A percentile compares a stretch with the other conserved stretches of the same genome.
Evolutionary conservation across 2,329 filamentous ascomycete genomes (phyloP).

Genomic region (Penicillium sp.): DNA sequence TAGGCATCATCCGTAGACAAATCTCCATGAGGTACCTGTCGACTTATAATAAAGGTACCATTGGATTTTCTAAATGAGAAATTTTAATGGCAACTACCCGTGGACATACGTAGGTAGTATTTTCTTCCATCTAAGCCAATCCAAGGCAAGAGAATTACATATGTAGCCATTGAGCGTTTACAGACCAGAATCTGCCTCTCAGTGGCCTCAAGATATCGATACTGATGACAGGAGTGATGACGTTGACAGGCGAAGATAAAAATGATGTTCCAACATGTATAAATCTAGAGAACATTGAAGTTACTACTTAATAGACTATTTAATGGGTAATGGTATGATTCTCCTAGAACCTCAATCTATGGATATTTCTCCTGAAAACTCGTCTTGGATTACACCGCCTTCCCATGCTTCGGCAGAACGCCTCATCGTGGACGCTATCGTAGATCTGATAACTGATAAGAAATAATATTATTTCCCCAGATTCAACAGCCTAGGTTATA

Average conservation of each 20-base stretch:
- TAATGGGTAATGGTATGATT: background rate
- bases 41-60: background rate
- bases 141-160: background rate
- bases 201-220: background rate
- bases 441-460: background rate
- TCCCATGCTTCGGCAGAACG: background rate
- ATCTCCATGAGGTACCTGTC: background rate
- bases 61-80: background rate
- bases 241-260: background rate
- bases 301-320: too few species aligned
- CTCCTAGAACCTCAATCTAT: background rate
- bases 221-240: background rate
- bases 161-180: too few species aligned
- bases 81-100: too few species aligned
- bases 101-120: background rate
- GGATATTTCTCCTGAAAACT: background rate
- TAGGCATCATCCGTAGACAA: background rate
- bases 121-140: background rate
- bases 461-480: background rate
- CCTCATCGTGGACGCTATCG: background rate
- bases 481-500: background rate
- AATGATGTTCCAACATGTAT: background rate
- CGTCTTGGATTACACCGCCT: too few species aligned
- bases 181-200: background rate
- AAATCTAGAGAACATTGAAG: too few species aligned